Base-by-base conservation (phyloP, 352 stramenopile genomes). In the Pythium aristosporum region DNA sequence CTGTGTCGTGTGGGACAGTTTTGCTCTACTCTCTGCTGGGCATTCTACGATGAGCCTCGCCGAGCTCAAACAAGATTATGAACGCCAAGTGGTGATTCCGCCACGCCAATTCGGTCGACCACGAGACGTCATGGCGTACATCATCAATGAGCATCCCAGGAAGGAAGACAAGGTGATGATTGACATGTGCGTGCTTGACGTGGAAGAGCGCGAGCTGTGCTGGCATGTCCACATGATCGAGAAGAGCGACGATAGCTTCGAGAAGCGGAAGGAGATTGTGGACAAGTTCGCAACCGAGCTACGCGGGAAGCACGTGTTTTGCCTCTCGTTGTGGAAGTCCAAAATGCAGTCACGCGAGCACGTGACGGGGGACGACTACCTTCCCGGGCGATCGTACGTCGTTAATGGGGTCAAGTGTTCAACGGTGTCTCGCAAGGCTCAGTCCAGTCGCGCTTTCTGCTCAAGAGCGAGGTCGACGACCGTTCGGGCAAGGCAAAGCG, bases 41-140 rank as follows among this genome's bases (percentile, higher is more conserved):
- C 56, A 63, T 50, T 63, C 8, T 13, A 18, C 21, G 23, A 63
- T 63, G 57, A 63, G 57, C 30, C 7, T 63, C 20, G 44, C 32
- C 2, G 57, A 63, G 18, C 57, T 63, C 12, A 49, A 55, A 18
- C 8, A 28, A 25, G 57, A 63, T n/a, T 44, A 21, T 13, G 36
- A 54, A 1, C 32, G 23, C 3, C 57, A 63, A 32, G 1, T 41
- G 23, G 57, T 21, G 6, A 10, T 21, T 0, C 32, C n/a, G 10
- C n/a, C 15, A 4, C 44, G 20, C 12, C 20, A 8, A 2, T 63
- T 63, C 23, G n/a, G 48, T 5, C 30, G 57, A 2, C 46, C 57
- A 3, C 32, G 16, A 1, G 57, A 56, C 39, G 32, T 56, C 5
- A 34, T 57, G 5, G 5, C 12, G 20, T 49, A 56, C 34, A 56